Evolutionary conservation across 345 rosid genomes (phyloP).

Genomic region (Eucalyptus pauciflora): DNA sequence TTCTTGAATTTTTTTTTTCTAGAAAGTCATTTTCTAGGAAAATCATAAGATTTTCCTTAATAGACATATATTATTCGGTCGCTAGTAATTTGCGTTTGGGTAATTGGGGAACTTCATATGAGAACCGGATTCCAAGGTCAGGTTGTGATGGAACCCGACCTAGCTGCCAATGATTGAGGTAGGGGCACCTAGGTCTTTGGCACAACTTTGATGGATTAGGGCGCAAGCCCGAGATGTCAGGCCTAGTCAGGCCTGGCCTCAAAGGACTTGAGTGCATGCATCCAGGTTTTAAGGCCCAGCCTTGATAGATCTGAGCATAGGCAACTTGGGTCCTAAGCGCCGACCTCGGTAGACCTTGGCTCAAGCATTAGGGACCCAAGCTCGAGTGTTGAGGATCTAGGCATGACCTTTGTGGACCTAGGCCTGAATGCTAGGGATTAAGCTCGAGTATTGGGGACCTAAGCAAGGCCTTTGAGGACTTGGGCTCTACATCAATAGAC

Average conservation of each 20-base stretch:
- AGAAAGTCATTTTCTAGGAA: no score
- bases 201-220: background rate
- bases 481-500: background rate
- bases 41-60: no score
- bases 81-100: background rate
- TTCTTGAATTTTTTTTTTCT: fast-evolving
- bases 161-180: fast-evolving
- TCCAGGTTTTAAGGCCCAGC: background rate
- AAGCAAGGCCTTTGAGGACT: background rate
- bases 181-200: background rate
- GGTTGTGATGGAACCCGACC: fast-evolving
- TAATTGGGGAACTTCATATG: background rate
- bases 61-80: no score
- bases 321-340: background rate
- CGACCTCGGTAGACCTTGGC: fast-evolving
- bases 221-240: background rate
- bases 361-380: background rate
- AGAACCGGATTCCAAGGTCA: fast-evolving
- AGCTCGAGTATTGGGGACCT: background rate
- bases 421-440: no score
- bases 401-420: background rate
- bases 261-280: background rate
- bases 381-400: background rate
- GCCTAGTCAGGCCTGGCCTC: background rate
- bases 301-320: background rate